Evolutionary conservation across 345 rosid genomes (phyloP).

Genomic region (Euphorbia tirucalli): DNA sequence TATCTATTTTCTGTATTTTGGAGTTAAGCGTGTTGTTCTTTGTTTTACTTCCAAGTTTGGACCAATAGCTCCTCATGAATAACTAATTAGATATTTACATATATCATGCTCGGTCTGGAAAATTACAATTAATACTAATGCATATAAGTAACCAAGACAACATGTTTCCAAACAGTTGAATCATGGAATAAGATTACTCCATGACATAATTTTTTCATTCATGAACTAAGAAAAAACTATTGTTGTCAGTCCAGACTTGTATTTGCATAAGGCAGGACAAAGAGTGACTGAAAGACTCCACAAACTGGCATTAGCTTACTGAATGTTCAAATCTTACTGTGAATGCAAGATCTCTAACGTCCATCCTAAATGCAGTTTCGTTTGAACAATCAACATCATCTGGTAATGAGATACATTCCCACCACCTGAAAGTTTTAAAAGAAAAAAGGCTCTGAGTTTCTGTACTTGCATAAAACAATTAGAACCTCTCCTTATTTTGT

Average conservation of each 20-base stretch:
- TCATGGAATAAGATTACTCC: neutral
- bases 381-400: slow-evolving; percentile 71
- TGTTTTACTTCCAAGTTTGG: neutral
- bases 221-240: neutral
- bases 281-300: neutral
- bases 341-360: slow-evolving; percentile 73
- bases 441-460: slow-evolving; percentile 6
- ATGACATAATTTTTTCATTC: neutral
- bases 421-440: slow-evolving; percentile 57
- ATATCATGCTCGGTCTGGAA: neutral
- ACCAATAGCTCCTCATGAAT: neutral
- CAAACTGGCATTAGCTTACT: slow-evolving; percentile 8
- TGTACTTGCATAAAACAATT: slow-evolving; percentile 10
- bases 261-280: neutral
- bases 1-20: neutral
- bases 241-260: slow-evolving; percentile 1
- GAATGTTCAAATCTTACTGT: slow-evolving; percentile 36
- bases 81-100: neutral
- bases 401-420: slow-evolving; percentile 86
- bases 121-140: neutral
- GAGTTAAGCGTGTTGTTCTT: neutral
- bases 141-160: neutral
- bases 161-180: neutral
- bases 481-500: slow-evolving; percentile 5
- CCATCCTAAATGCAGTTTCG: slow-evolving; percentile 67